These are phyloP conservation scores for Knoxdaviesia proteae DNA, from an alignment of 2,329 filamentous ascomycete genomes.

Conservation along the genomic window DNA sequence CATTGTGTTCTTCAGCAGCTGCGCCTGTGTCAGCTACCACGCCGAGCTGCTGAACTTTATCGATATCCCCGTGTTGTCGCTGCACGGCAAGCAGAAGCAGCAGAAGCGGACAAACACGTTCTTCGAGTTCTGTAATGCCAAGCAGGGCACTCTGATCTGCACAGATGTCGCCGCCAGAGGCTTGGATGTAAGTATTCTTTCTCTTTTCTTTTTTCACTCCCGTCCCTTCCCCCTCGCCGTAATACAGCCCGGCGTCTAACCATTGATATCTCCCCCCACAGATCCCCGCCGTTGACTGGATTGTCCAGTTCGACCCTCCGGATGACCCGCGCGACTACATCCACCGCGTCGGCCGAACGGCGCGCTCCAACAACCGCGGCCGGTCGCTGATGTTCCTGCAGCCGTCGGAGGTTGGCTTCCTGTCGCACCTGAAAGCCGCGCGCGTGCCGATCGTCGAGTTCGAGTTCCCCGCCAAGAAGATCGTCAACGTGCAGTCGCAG, in stretches of 20 bases:
- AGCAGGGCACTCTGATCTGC: slow-evolving; percentile 74
- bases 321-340: slow-evolving; percentile 85
- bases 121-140: slow-evolving; percentile 71
- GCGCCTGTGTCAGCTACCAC: slow-evolving; percentile 89
- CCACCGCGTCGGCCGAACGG: slow-evolving; percentile 88
- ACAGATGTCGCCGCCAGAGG: slow-evolving; percentile 92
- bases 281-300: slow-evolving; percentile 91
- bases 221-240: neutral
- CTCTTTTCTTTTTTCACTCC: too few species aligned
- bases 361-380: slow-evolving; percentile 63
- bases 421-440: slow-evolving; percentile 76
- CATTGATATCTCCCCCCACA: slow-evolving; percentile 9
- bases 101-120: slow-evolving; percentile 98
- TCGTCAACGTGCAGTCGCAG: slow-evolving; percentile 75
- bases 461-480: slow-evolving; percentile 81
- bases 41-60: slow-evolving; percentile 94
- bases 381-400: slow-evolving; percentile 84
- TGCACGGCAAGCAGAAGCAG: slow-evolving; percentile 95
- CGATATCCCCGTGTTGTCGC: slow-evolving; percentile 67
- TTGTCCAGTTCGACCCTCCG: slow-evolving; percentile 86
- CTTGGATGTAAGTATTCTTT: slow-evolving; percentile 43
- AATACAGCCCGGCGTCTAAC: neutral
- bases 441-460: slow-evolving; percentile 90
- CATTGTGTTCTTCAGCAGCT: slow-evolving; percentile 88
- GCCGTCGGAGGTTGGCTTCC: slow-evolving; percentile 78